These are phyloP conservation scores for Xerophyta viscosa DNA, from an alignment of 106 monocot genomes.

Conservation along the genomic window DNA sequence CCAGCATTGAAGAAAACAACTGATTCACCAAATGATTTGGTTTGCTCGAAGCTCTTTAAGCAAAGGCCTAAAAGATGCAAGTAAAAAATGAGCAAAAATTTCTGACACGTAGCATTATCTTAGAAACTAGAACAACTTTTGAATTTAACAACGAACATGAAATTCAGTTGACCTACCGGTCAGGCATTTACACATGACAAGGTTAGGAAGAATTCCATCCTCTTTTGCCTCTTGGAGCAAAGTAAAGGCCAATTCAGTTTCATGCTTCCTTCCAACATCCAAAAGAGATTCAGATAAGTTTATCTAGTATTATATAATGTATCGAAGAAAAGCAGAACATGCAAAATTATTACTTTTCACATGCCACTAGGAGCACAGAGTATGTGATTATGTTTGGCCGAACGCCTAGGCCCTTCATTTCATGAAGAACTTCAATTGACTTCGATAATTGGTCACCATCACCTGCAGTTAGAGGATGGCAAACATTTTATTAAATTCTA, in stretches of 20 bases:
- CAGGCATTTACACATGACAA: constrained; percentile 63
- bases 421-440: constrained; percentile 62
- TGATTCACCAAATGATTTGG: constrained; percentile 51
- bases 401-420: constrained; percentile 70
- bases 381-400: constrained; percentile 73
- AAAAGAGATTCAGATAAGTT: constrained; percentile 8
- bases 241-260: constrained; percentile 61
- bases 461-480: too few species aligned
- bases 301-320: neutral
- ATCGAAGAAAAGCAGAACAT: constrained; percentile 1
- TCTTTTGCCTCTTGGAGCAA: constrained; percentile 54
- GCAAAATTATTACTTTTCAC: constrained; percentile 68
- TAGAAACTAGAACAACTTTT: too few species aligned
- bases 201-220: constrained; percentile 52
- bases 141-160: neutral
- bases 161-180: constrained; percentile 42
- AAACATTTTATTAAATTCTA: constrained; percentile 3
- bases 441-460: constrained; percentile 71
- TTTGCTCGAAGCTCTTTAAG: constrained; percentile 50
- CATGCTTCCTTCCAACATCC: constrained; percentile 51
- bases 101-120: too few species aligned
- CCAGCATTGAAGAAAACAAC: constrained; percentile 58
- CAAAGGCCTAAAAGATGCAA: constrained; percentile 80
- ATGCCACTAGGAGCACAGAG: constrained; percentile 70
- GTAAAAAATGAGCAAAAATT: too few species aligned